Conservation (phyloP, 73 alveolate species). For the Tetrahymena elliotti region DNA sequence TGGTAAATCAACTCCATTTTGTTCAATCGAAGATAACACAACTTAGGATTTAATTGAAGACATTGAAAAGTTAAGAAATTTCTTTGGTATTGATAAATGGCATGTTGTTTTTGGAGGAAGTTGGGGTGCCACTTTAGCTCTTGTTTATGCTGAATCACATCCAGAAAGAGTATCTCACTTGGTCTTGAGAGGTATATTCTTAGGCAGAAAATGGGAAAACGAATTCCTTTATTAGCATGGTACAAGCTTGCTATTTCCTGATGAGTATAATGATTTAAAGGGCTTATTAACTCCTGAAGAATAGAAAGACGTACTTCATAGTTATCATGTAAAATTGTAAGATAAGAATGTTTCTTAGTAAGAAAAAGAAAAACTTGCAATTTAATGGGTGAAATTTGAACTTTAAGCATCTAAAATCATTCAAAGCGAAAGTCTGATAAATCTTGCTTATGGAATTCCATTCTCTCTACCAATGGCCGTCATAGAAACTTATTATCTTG, state of each 20-base stretch:
- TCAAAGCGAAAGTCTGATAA: neutral
- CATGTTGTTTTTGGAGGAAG: conserved; percentile 1
- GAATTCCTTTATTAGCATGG: neutral
- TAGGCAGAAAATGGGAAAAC: neutral
- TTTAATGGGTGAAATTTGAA: conserved; percentile 9
- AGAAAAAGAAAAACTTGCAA: conserved; percentile 20
- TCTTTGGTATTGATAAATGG: neutral
- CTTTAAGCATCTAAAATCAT: neutral
- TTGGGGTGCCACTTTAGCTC: conserved; percentile 2
- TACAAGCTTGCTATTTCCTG: conserved; percentile 8
- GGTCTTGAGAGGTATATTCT: conserved; percentile 2
- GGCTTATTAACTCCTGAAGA: neutral
- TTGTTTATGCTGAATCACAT: conserved; percentile 2
- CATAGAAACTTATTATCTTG: conserved; percentile 9
- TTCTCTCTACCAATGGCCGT: neutral
- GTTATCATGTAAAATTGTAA: neutral
- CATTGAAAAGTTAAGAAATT: conserved; percentile 1
- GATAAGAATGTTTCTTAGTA: neutral
- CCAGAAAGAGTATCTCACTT: conserved; percentile 5
- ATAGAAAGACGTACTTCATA: neutral
- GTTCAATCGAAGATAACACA: neutral
- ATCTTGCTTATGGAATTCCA: neutral
- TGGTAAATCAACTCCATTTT: conserved; percentile 1
- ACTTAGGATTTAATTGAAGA: neutral
- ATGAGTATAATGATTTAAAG: neutral